Percentiles rank a stretch among this genome's conserved stretches.
phyloP scores from a whole-genome alignment of 192 early-diverging fungal species.

The Coemansia interrupta region DNA sequence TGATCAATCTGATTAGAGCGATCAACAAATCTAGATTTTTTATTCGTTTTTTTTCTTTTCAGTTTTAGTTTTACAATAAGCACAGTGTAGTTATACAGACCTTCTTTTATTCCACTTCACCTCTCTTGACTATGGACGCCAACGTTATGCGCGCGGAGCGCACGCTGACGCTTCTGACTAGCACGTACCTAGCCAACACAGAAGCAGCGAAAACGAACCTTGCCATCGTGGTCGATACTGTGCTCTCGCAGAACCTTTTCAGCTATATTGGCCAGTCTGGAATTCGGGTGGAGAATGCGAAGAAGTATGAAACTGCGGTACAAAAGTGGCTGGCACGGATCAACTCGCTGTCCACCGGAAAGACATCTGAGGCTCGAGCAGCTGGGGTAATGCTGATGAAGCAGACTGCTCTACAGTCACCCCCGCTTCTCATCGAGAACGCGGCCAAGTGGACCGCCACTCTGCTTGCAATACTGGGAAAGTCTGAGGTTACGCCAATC shows the following conservation, averaged over 20 bases:
- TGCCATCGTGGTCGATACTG: slow-evolving; percentile 30
- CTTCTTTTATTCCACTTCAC: not conserved
- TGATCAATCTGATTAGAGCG: slow-evolving; percentile 5
- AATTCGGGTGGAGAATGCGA: slow-evolving; percentile 17
- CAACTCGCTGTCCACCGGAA: slow-evolving; percentile 31
- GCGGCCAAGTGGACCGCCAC: slow-evolving; percentile 37
- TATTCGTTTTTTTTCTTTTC: slow-evolving; percentile 7
- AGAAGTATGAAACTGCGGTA: slow-evolving; percentile 31
- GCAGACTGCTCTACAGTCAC: slow-evolving; percentile 45
- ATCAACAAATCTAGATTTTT: slow-evolving; percentile 11
- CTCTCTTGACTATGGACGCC: slow-evolving; percentile 20
- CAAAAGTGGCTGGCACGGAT: slow-evolving; percentile 50
- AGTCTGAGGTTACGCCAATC: slow-evolving; percentile 25
- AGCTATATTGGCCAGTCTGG: slow-evolving; percentile 12
- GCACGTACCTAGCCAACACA: slow-evolving; percentile 40
- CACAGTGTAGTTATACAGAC: not conserved
- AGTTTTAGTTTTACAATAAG: no score
- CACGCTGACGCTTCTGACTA: slow-evolving; percentile 41
- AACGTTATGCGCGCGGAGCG: slow-evolving; percentile 46
- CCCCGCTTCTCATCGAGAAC: slow-evolving; percentile 33
- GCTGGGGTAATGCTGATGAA: slow-evolving; percentile 46
- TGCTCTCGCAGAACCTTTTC: slow-evolving; percentile 45
- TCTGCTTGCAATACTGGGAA: slow-evolving; percentile 32
- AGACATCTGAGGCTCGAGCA: slow-evolving; percentile 38
- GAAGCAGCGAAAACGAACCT: slow-evolving; percentile 35